Evolutionary conservation across 306 rosid genomes (phyloP).

Genomic region (Prunus campanulata): DNA sequence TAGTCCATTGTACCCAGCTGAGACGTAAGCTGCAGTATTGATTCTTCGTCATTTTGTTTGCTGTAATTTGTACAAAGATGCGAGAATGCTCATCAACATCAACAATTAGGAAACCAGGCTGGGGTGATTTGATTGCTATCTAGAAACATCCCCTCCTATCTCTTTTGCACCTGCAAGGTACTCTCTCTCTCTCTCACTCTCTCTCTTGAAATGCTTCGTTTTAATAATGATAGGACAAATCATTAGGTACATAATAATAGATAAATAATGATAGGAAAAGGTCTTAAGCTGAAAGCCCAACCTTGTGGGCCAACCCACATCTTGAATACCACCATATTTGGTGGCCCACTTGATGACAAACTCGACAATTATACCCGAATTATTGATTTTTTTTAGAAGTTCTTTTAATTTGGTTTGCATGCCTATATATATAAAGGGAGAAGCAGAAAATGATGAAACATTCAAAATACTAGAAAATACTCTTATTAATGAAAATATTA

Average conservation of each 20-base stretch:
- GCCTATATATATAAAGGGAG: too few species aligned
- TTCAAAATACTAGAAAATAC: too few species aligned
- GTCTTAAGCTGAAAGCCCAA: not conserved
- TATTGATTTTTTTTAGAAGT: too few species aligned
- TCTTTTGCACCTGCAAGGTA: not conserved
- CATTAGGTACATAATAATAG: not conserved
- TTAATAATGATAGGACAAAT: too few species aligned
- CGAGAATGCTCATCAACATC: not conserved
- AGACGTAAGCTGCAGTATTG: not conserved
- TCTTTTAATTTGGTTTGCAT: too few species aligned
- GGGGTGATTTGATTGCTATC: constrained; percentile 2
- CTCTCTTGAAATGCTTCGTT: constrained; percentile 2
- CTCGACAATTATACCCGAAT: too few species aligned
- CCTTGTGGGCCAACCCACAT: not conserved
- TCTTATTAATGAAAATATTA: too few species aligned
- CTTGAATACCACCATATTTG: not conserved
- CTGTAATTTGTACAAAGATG: not conserved
- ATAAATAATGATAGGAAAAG: too few species aligned
- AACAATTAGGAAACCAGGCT: not conserved
- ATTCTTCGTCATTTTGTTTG: not conserved
- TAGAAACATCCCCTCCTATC: not conserved
- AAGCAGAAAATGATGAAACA: too few species aligned
- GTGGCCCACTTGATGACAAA: not conserved
- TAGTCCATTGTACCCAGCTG: not conserved
- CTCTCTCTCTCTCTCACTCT: not conserved